phyloP scores from a whole-genome alignment of 345 rosid genomes.

The Citrus sp. region DNA sequence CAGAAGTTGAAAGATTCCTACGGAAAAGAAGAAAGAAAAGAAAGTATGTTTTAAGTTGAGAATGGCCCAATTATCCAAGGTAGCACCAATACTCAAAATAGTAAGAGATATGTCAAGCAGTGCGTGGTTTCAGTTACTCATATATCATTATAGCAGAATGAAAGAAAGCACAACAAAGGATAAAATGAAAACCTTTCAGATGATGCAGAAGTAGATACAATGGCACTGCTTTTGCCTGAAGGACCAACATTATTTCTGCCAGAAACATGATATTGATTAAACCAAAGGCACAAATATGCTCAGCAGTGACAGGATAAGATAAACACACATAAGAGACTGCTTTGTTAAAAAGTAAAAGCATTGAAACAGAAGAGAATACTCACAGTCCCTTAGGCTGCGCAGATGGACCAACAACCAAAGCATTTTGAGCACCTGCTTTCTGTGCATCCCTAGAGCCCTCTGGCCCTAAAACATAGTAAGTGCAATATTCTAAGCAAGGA shows the following conservation, averaged over 20 bases:
- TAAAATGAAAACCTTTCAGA: slow-evolving; percentile 61
- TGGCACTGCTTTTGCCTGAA: slow-evolving; percentile 60
- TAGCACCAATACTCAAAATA: neutral
- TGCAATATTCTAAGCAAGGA: neutral
- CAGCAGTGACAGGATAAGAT: neutral
- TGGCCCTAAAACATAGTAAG: slow-evolving; percentile 46
- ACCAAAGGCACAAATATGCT: neutral
- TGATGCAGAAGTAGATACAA: slow-evolving; percentile 57
- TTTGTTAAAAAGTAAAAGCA: slow-evolving; percentile 3
- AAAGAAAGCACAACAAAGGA: slow-evolving; percentile 7
- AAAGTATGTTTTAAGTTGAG: neutral
- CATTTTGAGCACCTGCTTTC: slow-evolving; percentile 54
- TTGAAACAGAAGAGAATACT: slow-evolving; percentile 26
- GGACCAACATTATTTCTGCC: slow-evolving; percentile 54
- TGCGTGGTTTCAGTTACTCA: neutral
- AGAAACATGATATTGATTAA: slow-evolving; percentile 11
- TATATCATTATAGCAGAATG: neutral
- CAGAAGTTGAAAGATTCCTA: slow-evolving; percentile 80
- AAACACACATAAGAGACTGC: neutral
- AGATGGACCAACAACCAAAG: slow-evolving; percentile 83
- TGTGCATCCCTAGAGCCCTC: slow-evolving; percentile 51
- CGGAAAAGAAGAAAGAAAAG: neutral
- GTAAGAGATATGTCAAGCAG: neutral
- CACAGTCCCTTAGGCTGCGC: slow-evolving; percentile 58
- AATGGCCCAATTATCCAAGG: neutral